phyloP scores from a whole-genome alignment of 164 flowering plant species.

The Saururus chinensis region DNA sequence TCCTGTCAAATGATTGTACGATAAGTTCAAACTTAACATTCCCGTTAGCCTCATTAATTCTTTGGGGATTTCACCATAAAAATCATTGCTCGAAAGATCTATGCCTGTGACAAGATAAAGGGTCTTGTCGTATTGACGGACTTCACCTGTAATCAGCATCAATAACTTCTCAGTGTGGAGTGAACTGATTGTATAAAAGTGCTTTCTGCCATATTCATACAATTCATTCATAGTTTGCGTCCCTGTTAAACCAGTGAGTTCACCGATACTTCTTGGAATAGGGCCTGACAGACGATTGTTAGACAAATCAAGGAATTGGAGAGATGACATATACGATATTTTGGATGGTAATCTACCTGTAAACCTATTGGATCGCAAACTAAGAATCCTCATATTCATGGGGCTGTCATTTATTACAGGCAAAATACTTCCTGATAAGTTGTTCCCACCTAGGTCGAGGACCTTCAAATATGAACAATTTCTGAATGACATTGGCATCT shows the following conservation, averaged over 20 bases:
- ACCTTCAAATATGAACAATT: neutral
- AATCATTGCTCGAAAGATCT: neutral
- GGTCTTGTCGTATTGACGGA: neutral
- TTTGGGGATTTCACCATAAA: neutral
- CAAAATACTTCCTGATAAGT: neutral
- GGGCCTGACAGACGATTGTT: neutral
- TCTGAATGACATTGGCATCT: neutral
- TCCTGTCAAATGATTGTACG: neutral
- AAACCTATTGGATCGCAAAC: neutral
- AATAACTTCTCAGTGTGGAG: neutral
- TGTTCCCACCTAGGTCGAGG: neutral
- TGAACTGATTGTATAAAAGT: too few relatives aligned
- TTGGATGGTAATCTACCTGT: neutral
- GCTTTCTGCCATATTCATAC: too few relatives aligned
- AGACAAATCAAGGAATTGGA: neutral
- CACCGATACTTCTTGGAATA: neutral
- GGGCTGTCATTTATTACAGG: neutral
- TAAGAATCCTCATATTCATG: neutral
- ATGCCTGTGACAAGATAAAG: neutral
- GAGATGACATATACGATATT: neutral
- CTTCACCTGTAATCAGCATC: neutral
- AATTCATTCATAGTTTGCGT: too few relatives aligned
- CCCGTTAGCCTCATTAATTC: neutral
- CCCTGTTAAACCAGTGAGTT: neutral
- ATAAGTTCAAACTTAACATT: neutral